These are phyloP conservation scores for Colletotrichum lentis DNA, from an alignment of 2,329 filamentous ascomycete genomes.

Conservation along the genomic window DNA sequence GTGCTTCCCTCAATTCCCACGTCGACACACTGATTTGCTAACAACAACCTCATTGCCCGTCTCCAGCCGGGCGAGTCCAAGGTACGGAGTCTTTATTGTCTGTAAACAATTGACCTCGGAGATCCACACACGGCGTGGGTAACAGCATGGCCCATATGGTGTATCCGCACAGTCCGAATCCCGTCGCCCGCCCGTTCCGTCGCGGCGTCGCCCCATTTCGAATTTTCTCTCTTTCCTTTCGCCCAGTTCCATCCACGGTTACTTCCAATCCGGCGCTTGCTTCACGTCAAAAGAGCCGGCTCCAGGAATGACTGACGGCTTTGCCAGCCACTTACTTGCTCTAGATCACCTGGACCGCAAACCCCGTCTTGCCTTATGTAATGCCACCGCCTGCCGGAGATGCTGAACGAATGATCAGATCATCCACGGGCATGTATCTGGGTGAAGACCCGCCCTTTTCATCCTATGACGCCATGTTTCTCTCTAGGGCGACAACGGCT, in stretches of 20 bases:
- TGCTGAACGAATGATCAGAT: slow-evolving; percentile 2
- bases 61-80: background rate
- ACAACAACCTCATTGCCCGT: slow-evolving; percentile 22
- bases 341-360: background rate
- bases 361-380: slow-evolving; percentile 3
- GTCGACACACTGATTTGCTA: slow-evolving; percentile 7
- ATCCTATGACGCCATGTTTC: slow-evolving; percentile 24
- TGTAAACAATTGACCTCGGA: slow-evolving; percentile 5
- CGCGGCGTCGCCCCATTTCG: slow-evolving; percentile 4
- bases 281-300: background rate
- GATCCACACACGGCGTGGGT: background rate
- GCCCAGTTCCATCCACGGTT: background rate
- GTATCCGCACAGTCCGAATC: slow-evolving; percentile 23
- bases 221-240: background rate
- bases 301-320: background rate
- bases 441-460: background rate
- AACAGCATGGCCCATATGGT: slow-evolving; percentile 3
- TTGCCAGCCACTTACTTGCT: slow-evolving; percentile 5
- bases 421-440: background rate
- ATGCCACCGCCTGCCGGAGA: background rate
- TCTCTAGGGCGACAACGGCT: background rate
- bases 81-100: background rate
- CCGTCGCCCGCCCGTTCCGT: slow-evolving; percentile 23
- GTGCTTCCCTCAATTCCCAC: background rate
- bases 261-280: slow-evolving; percentile 7